phyloP scores from a whole-genome alignment of 306 rosid species.

The Quercus berberidifolia region DNA sequence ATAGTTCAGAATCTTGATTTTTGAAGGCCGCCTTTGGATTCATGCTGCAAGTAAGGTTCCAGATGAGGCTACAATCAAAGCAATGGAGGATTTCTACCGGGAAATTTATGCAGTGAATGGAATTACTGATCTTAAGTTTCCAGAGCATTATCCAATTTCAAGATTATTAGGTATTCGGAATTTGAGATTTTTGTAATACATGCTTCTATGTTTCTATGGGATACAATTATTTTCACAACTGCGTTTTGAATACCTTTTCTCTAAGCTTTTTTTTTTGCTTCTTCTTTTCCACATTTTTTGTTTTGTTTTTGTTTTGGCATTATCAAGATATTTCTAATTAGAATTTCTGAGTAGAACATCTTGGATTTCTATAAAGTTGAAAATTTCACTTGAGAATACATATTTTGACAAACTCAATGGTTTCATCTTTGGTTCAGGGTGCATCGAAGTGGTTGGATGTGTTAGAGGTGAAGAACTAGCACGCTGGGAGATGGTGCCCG shows the following conservation, averaged over 20 bases:
- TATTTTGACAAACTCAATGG: constrained; percentile 10
- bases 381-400: background rate
- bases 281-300: background rate
- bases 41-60: constrained; percentile 97
- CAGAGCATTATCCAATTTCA: constrained; percentile 85
- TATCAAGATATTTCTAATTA: background rate
- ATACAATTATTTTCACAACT: background rate
- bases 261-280: background rate
- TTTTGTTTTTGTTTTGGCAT: background rate
- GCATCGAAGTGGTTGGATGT: constrained; percentile 88
- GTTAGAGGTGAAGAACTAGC: constrained; percentile 69
- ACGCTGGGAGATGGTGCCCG: constrained; percentile 80
- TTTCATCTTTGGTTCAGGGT: constrained; percentile 42
- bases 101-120: constrained; percentile 84
- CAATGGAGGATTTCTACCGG: constrained; percentile 83
- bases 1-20: constrained; percentile 11
- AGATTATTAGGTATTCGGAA: constrained; percentile 65
- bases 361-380: background rate
- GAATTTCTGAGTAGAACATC: background rate
- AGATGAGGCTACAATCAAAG: constrained; percentile 79
- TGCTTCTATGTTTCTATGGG: background rate
- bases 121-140: constrained; percentile 65
- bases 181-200: background rate
- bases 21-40: constrained; percentile 92
- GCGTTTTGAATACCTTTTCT: background rate